Evolutionary conservation across 345 rosid species (phyloP), one percentile per base, ranked within the genome.

Genomic region (Heritiera littoralis): DNA sequence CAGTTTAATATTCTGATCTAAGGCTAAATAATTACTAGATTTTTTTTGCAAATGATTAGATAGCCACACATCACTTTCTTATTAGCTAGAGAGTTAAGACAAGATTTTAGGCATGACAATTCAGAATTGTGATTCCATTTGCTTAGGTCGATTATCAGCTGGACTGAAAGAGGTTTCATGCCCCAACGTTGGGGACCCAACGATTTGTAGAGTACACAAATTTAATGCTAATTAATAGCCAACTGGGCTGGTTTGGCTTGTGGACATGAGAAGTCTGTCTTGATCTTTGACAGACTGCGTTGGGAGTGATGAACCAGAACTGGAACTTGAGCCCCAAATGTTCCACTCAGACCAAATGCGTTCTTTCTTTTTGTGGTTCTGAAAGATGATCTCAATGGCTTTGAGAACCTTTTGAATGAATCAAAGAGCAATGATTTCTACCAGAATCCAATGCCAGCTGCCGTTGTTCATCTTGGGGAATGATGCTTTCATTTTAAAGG

Each of bases 141-240:
- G 58, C n/a, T 51, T 51, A 11, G 54, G 40, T 18, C 28, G 49
- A 43, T 67, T 67, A 67, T 67, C 52, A 67, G 72, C 48, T 66
- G 48, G 70, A 66, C 23, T 45, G 72, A 67, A 45, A 67, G 54
- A 67, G 72, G 35, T 28, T 13, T 32, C 23, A 17, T 32, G 76
- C 17, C 23, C 41, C 41, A 72, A 32, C 35, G 61, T 35, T 72
- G 15, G 66, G 76, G 54, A 41, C 72, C 70, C 40, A 23, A 18
- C 23, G 38, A n/a, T 76, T 52, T 59, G 70, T 69, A 69, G 82
- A 61, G 80, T 76, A 69, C 32, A 43, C 67, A 64, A 75, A 66
- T 14, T 4, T 78, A 3, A 74, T 82, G 17, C 56, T 54, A 72
- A 59, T 64, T 10, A 59, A 30, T 48, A 66, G 72, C 79, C 77